These are phyloP conservation scores for Solioccasus polychromus DNA, from an alignment of 768 basidiomycete species.

Conservation along the genomic window DNA sequence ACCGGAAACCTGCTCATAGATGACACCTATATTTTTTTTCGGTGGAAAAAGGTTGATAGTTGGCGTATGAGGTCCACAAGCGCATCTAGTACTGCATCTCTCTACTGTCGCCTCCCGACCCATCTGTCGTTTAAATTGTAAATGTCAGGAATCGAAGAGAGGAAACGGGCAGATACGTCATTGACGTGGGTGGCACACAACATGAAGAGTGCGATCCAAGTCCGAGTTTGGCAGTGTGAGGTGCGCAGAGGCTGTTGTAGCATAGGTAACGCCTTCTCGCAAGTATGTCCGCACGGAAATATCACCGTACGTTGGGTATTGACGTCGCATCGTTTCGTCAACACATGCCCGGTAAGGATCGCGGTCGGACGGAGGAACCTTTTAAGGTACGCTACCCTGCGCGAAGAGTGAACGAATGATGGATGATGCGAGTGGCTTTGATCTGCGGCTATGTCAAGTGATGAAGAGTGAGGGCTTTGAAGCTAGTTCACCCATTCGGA, in stretches of 20 bases:
- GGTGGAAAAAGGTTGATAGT: conserved; percentile 21
- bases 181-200: conserved; percentile 32
- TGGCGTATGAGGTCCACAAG: conserved; percentile 29
- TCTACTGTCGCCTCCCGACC: conserved; percentile 18
- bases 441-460: too few species aligned
- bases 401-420: background rate
- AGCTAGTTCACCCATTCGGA: too few species aligned
- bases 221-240: conserved; percentile 8
- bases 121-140: background rate
- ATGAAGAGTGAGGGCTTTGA: too few species aligned
- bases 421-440: background rate
- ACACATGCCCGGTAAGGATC: conserved; percentile 21
- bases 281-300: conserved; percentile 29
- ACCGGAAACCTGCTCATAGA: conserved; percentile 13
- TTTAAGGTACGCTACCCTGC: conserved; percentile 15
- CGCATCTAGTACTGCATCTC: conserved; percentile 27
- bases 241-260: conserved; percentile 22
- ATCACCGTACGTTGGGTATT: conserved; percentile 25
- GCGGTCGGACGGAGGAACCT: conserved; percentile 13
- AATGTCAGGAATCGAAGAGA: background rate
- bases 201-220: conserved; percentile 36
- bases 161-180: conserved; percentile 18
- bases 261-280: conserved; percentile 30
- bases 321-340: conserved; percentile 18
- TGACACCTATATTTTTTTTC: conserved; percentile 22